Base-by-base conservation (phyloP, 2,329 filamentous ascomycete genomes). In the Paecilomyces variotii region DNA sequence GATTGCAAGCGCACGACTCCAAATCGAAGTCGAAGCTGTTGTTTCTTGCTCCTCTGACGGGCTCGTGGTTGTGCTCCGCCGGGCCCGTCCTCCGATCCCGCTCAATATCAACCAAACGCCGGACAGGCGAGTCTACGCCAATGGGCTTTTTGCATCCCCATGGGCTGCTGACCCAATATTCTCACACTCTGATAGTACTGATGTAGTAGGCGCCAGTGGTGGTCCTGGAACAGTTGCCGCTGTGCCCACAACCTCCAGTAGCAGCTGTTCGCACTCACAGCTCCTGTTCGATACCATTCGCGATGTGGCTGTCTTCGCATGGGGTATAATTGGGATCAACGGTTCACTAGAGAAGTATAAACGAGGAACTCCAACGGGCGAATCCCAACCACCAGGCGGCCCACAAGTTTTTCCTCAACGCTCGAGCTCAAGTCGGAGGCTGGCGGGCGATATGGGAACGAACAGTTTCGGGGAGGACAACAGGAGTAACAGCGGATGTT, bases 11-110 rank as follows among this genome's bases (percentile, higher is more conserved):
- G 53, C 27, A 24, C 32, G 55, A 3, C 60, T 61, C 24, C 58
- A 61, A 26, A 79, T 91, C 56, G 90, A 95, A 74, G 78, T 96
- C 3, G 91, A 96, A 74, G 91, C 90, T 1, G 90, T 96, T n/a
- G 87, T 96, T 4, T 95, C 91, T 0, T 96, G 91, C 74, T 91
- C 90, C 1, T 95, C 91, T 0, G 91, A 96, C 70, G 91, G 91
- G 0, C 78, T 96, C 0, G 90, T 95, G 2, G 90, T 95, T 6
- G 86, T 93, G 55, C 77, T 95, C 12, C 84, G 91, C 58, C 84
- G 83, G 62, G 90, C 90, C 26, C 83, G 88, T 27, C 87, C 89
- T 3, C 80, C 85, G 6, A 84, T 91, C 53, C 88, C 57, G 79
- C 80, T 60, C 54, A 64, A 57, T 45, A 61, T 7, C 78, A 82